These are phyloP conservation scores for Trichoderma virens DNA, from an alignment of 495 filamentous ascomycete genomes.

Conservation along the genomic window DNA sequence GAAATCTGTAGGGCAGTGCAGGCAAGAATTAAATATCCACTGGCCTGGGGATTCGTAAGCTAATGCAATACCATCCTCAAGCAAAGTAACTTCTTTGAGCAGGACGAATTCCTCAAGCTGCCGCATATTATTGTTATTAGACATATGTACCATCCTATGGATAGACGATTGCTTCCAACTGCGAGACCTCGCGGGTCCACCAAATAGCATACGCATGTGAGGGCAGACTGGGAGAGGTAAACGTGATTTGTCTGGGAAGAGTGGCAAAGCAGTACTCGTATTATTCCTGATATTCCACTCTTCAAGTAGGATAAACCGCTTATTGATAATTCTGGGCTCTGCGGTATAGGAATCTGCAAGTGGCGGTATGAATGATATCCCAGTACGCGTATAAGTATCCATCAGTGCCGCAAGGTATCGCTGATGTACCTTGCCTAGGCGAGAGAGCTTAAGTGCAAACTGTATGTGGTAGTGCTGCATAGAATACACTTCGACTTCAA, in stretches of 20 bases:
- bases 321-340: background rate
- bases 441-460: background rate
- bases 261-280: background rate
- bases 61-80: background rate
- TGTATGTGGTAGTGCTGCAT: slow-evolving; percentile 1
- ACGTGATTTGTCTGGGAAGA: background rate
- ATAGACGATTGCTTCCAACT: background rate
- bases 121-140: background rate
- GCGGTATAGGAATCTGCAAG: background rate
- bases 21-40: background rate
- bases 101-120: background rate
- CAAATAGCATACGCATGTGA: background rate
- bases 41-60: slow-evolving; percentile 2
- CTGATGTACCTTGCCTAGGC: slow-evolving; percentile 18
- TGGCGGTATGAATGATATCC: background rate
- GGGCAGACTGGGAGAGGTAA: background rate
- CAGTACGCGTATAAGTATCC: background rate
- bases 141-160: background rate
- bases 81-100: background rate
- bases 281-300: slow-evolving; percentile 1
- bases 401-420: slow-evolving; percentile 1
- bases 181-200: background rate
- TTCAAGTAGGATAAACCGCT: background rate
- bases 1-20: background rate
- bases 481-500: background rate